Base-by-base conservation (phyloP, 768 basidiomycete species). In the Boletellus ananiceps region DNA sequence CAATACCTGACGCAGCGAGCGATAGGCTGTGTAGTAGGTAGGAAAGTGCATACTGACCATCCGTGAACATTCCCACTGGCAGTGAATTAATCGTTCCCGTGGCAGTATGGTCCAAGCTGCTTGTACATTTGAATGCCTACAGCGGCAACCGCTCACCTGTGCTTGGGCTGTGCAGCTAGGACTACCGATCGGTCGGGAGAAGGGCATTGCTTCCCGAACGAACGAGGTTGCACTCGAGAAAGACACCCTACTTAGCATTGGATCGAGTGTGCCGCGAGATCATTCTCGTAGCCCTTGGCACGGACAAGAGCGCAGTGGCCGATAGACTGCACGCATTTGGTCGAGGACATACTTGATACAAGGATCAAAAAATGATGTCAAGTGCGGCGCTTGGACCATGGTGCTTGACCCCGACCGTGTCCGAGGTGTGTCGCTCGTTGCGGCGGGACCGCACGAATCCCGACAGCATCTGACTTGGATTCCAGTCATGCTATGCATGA, bases 71-170 rank as follows among this genome's bases (percentile, higher is more conserved):
- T 3, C 54, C 52, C 33, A 84, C 65, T 25, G 23, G 19, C 19
- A 19, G 19, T 19, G n/a, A n/a, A n/a, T n/a, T n/a, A n/a, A n/a
- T 23, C 32, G 78, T 76, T 52, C 66, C 60, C 12, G 39, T 12
- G 51, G 75, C 65, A 37, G 71, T 54, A 54, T 5, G 69, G 68
- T 9, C 60, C 63, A 44, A 82, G 69, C 4, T 63, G 52, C 13
- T 78, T 77, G 33, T 19, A 19, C 19, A 19, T 71, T 68, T 4
- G 79, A 74, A 57, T 78, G 73, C 51, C 52, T 51, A 82, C 75
- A 34, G 65, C 58, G 60, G 81, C n/a, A 84, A 2, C 53, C 60
- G 48, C 73, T 69, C 8, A 77, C 80, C 81, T 80, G 83, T 36
- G 52, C 9, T 49, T 69, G 71, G 7, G 83, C 83, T 36, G 66